Base-by-base conservation (phyloP, 768 basidiomycete species). In the Strobilomyces confusus region DNA sequence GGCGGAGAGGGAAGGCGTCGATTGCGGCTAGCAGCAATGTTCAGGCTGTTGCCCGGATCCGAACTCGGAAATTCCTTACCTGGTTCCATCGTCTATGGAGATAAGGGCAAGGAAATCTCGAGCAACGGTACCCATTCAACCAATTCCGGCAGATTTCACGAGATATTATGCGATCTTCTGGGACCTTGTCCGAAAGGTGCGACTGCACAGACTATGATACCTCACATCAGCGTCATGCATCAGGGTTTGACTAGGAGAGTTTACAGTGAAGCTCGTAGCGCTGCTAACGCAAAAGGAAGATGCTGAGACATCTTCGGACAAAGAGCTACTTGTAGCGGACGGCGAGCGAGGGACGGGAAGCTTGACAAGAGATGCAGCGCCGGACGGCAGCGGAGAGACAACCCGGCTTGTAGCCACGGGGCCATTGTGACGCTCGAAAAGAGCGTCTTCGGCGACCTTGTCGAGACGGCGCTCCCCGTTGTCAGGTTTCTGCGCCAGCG, bases 221-320 rank as follows among this genome's bases (percentile, higher is more conserved):
- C 4, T 30, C 17, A 5, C 8, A 23, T 65, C 22, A 53, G 43
- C 41, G 44, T 25, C 3, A 44, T 14, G 13, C 9, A 14, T 15
- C 3, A 11, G 14, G 1, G 7, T 2, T 0, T n/a, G 9, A 43
- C 20, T 12, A 41, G 7, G 17, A 4, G 9, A 15, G 40, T 60
- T 25, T 52, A 66, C 64, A 9, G 60, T 66, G 40, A 52, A 58
- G 2, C 65, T 54, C 2, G 65, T 66, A 32, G 62, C 58, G 9
- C 63, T 61, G 9, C 33, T 17, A 6, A 15, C 41, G 3, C 12
- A 25, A 9, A 45, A 32, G 2, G 49, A 64, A 7, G 62, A 65
- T 0, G 30, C 54, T 4, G 55, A 67, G 4, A 43, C 6, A 7
- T 58, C 65, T 45, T 63, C 65, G 6, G 65, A 65, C 13, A 54